These are phyloP conservation scores for Neoascochyta sp. DNA, from an alignment of 2,329 filamentous ascomycete genomes.

Conservation along the genomic window DNA sequence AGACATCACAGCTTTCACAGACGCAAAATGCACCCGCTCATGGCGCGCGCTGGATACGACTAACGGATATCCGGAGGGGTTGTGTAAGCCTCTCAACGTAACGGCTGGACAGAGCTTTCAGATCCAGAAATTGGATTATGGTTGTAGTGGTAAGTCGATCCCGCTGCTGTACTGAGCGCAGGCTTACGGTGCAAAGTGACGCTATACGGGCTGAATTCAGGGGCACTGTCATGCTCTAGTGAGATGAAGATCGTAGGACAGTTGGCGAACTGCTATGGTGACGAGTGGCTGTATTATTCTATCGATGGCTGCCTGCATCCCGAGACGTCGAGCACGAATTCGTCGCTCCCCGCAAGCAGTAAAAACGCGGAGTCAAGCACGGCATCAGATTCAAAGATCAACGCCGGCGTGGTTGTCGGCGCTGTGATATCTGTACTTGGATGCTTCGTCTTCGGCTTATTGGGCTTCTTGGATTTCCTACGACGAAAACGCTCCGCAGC, in stretches of 20 bases:
- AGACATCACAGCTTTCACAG: constrained; percentile 13
- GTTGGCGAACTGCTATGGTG: constrained; percentile 24
- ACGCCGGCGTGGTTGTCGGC: constrained; percentile 16
- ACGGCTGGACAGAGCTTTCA: constrained; percentile 17
- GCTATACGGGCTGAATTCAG: constrained; percentile 19
- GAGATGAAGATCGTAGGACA: constrained; percentile 16
- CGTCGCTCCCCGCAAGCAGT: constrained; percentile 4
- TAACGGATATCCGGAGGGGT: constrained; percentile 17
- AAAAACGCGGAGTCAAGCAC: constrained; percentile 1
- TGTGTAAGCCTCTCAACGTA: constrained; percentile 14
- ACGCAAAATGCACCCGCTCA: constrained; percentile 10
- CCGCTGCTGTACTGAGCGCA: no score
- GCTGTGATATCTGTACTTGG: constrained; percentile 14
- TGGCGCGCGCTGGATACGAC: constrained; percentile 10
- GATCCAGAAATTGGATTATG: constrained; percentile 20
- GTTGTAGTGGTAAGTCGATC: constrained; percentile 19
- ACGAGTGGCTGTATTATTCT: constrained; percentile 27
- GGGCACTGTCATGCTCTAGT: constrained; percentile 14
- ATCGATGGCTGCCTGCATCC: constrained; percentile 21
- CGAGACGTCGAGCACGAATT: constrained; percentile 3
- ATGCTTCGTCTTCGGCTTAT: constrained; percentile 9
- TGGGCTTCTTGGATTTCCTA: constrained; percentile 9
- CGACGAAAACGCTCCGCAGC: constrained; percentile 2
- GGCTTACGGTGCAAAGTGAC: constrained; percentile 16
- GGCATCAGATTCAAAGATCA: not conserved